Evolutionary conservation across 441 rosid genomes (phyloP).

Genomic region (Erodium trifolium): DNA sequence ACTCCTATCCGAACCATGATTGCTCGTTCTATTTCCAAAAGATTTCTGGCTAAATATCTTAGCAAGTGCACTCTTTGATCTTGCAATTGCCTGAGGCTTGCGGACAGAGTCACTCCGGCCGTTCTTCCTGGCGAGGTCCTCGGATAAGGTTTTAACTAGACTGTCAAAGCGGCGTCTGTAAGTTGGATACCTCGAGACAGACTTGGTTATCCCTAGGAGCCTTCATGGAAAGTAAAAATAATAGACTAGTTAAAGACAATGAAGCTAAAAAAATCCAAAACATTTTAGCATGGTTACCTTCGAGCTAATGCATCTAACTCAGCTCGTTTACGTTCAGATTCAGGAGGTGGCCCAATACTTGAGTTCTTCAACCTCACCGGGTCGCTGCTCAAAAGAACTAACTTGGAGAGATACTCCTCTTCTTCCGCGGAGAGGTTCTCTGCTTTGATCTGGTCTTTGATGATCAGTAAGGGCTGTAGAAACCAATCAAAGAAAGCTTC

Average conservation of each 20-base stretch:
- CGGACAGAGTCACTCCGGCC: constrained; percentile 21
- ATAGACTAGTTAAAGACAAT: background rate
- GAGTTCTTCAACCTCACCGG: constrained; percentile 49
- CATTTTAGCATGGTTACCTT: constrained; percentile 36
- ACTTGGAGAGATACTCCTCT: constrained; percentile 68
- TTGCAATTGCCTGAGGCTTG: constrained; percentile 25
- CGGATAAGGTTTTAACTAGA: constrained; percentile 48
- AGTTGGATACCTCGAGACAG: constrained; percentile 84
- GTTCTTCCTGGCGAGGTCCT: constrained; percentile 49
- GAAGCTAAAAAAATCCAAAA: background rate
- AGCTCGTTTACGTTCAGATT: constrained; percentile 60
- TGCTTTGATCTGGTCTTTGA: constrained; percentile 26
- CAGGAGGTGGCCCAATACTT: constrained; percentile 40
- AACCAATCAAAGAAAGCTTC: constrained; percentile 46
- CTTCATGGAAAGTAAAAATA: constrained; percentile 23
- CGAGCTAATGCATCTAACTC: constrained; percentile 87
- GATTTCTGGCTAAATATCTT: constrained; percentile 51
- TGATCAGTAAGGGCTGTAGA: constrained; percentile 66
- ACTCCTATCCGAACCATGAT: constrained; percentile 40
- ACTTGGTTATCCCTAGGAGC: constrained; percentile 77
- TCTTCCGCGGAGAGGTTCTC: constrained; percentile 35
- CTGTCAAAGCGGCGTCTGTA: constrained; percentile 52
- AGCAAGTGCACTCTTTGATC: constrained; percentile 45
- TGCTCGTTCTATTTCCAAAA: constrained; percentile 40
- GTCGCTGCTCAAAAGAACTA: constrained; percentile 56